These are phyloP conservation scores for Balansia obtecta DNA, from an alignment of 2,329 filamentous ascomycete genomes.

Conservation along the genomic window DNA sequence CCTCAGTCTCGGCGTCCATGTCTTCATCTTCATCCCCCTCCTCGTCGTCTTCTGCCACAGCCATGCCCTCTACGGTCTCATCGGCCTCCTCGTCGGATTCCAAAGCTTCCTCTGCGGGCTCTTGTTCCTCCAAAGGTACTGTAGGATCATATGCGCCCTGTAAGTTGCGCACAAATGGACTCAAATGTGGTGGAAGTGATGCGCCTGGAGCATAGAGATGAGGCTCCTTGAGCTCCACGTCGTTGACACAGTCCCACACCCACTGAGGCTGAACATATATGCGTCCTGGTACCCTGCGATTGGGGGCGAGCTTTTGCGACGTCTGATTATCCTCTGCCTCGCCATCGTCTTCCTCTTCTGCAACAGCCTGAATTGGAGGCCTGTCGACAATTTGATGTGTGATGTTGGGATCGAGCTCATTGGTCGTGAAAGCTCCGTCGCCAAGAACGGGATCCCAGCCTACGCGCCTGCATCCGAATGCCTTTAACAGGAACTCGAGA, in stretches of 20 bases:
- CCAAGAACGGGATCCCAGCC: conserved; percentile 90
- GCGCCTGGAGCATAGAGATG: conserved; percentile 86
- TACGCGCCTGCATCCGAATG: conserved; percentile 91
- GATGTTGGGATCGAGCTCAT: conserved; percentile 78
- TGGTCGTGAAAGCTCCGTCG: conserved; percentile 80
- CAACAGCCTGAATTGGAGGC: conserved; percentile 55
- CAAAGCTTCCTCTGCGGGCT: conserved; percentile 75
- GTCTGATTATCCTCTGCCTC: conserved; percentile 46
- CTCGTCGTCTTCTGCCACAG: conserved; percentile 38
- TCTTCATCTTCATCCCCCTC: conserved; percentile 27
- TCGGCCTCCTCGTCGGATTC: conserved; percentile 48
- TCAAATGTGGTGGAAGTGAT: conserved; percentile 83
- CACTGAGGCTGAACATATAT: conserved; percentile 95
- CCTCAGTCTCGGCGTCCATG: conserved; percentile 30
- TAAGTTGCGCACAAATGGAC: conserved; percentile 82
- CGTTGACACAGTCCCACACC: conserved; percentile 96
- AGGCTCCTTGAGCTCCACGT: conserved; percentile 73
- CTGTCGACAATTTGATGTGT: conserved; percentile 96
- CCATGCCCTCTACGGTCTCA: conserved; percentile 57
- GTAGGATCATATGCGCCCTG: conserved; percentile 89
- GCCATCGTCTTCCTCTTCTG: conserved; percentile 33
- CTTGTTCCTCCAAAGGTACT: conserved; percentile 71
- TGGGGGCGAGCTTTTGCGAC: conserved; percentile 42
- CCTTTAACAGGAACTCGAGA: conserved; percentile 82
- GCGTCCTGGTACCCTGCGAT: conserved; percentile 75